These are phyloP conservation scores for Saccharomyces paradoxus DNA, from an alignment of 805 yeast species.

Conservation along the genomic window DNA sequence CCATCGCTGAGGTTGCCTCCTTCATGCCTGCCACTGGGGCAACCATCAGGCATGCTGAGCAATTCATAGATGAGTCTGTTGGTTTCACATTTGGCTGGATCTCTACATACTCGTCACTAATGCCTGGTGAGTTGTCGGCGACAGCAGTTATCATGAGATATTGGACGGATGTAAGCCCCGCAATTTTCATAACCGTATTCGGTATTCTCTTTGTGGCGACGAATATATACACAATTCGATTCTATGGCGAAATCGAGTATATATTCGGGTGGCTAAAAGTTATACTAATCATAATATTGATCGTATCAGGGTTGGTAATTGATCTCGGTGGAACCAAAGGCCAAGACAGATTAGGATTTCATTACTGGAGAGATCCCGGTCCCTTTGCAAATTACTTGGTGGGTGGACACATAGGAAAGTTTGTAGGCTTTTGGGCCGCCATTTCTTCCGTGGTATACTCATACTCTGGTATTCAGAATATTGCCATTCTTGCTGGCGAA, in stretches of 20 bases:
- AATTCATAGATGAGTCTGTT: slow-evolving; percentile 33
- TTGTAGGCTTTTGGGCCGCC: slow-evolving; percentile 46
- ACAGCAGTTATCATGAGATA: slow-evolving; percentile 34
- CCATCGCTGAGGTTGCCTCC: slow-evolving; percentile 34
- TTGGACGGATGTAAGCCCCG: slow-evolving; percentile 36
- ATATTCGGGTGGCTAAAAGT: slow-evolving; percentile 63
- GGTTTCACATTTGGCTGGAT: slow-evolving; percentile 37
- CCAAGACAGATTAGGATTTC: slow-evolving; percentile 48
- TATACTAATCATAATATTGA: slow-evolving; percentile 53
- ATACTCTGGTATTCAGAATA: slow-evolving; percentile 44
- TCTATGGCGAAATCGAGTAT: slow-evolving; percentile 48
- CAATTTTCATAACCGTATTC: slow-evolving; percentile 34
- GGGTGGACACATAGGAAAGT: slow-evolving; percentile 37
- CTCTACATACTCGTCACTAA: slow-evolving; percentile 21
- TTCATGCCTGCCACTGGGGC: slow-evolving; percentile 35
- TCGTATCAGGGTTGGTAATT: slow-evolving; percentile 47
- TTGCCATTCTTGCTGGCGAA: slow-evolving; percentile 42
- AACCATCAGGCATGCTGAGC: slow-evolving; percentile 32
- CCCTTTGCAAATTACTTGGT: slow-evolving; percentile 33
- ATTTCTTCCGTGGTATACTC: slow-evolving; percentile 44
- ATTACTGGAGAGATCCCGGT: slow-evolving; percentile 53
- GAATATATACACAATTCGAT: slow-evolving; percentile 18
- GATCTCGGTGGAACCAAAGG: slow-evolving; percentile 62
- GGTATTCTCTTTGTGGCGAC: slow-evolving; percentile 14
- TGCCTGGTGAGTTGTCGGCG: slow-evolving; percentile 43